Evolutionary conservation across 768 basidiomycete species (phyloP).

Genomic region (Suillus tomentosus): DNA sequence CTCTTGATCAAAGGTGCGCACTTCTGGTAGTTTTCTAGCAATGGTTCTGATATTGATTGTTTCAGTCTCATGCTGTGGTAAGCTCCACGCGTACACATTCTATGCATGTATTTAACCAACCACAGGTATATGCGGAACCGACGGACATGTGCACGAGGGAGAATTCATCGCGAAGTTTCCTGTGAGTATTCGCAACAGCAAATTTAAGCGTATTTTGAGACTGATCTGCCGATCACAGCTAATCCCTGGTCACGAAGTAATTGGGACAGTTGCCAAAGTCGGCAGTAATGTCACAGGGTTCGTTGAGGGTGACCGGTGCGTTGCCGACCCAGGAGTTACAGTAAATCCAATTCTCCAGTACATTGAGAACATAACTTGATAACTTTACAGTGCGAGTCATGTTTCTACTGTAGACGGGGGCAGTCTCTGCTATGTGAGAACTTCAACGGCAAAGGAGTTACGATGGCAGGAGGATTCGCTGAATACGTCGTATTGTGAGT

Average conservation of each 20-base stretch:
- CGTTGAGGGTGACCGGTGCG: constrained; percentile 42
- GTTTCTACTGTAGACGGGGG: constrained; percentile 43
- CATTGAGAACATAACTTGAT: neutral
- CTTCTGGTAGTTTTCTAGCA: constrained; percentile 13
- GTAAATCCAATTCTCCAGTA: constrained; percentile 14
- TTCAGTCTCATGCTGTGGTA: constrained; percentile 47
- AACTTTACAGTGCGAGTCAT: constrained; percentile 32
- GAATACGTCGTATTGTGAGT: constrained; percentile 43
- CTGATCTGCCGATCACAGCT: neutral
- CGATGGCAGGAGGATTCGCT: constrained; percentile 43
- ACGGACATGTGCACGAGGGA: constrained; percentile 64
- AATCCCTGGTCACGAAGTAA: constrained; percentile 2
- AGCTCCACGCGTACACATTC: constrained; percentile 17
- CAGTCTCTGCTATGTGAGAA: constrained; percentile 42
- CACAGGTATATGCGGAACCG: constrained; percentile 59
- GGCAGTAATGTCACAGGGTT: constrained; percentile 47
- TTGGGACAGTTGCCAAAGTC: constrained; percentile 41
- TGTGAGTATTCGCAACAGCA: constrained; percentile 15
- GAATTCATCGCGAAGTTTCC: constrained; percentile 71
- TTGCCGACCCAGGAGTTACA: constrained; percentile 43
- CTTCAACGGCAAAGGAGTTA: constrained; percentile 40
- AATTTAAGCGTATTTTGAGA: constrained; percentile 14
- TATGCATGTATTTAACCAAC: neutral
- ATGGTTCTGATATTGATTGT: neutral
- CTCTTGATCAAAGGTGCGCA: constrained; percentile 58